Conservation (phyloP, 2,329 filamentous ascomycete species). For the Paraphaeosphaeria minitans region DNA sequence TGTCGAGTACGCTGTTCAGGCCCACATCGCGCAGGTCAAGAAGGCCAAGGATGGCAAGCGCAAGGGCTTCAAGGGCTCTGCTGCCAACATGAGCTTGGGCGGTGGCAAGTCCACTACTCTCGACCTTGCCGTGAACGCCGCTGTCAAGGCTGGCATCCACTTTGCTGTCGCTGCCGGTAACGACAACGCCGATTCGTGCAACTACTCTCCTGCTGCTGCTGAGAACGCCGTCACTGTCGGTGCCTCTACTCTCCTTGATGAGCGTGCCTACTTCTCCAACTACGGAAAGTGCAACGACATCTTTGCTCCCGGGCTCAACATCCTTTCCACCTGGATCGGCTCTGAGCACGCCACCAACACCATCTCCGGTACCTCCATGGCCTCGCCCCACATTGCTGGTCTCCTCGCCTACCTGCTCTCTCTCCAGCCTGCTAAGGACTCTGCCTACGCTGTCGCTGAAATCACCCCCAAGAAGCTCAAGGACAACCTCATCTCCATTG, state of each 20-base stretch:
- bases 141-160: conserved; percentile 89
- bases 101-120: conserved; percentile 95
- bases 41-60: conserved; percentile 83
- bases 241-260: conserved; percentile 89
- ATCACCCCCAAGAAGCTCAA: conserved; percentile 96
- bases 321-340: conserved; percentile 97
- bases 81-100: conserved; percentile 99
- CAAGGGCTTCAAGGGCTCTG: conserved; percentile 98
- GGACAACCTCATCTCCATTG: conserved; percentile 81
- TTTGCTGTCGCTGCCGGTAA: conserved; percentile 98
- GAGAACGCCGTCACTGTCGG: conserved; percentile 93
- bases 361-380: conserved; percentile 99
- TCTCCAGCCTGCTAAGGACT: conserved; percentile 87
- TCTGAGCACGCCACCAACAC: conserved; percentile 96
- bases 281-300: conserved; percentile 99
- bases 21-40: conserved; percentile 76
- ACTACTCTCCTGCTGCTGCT: conserved; percentile 96
- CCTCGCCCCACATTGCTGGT: conserved; percentile 94
- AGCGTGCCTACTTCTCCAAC: conserved; percentile 99
- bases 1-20: conserved; percentile 88
- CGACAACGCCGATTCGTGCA: conserved; percentile 98
- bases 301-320: conserved; percentile 96
- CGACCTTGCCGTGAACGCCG: conserved; percentile 91
- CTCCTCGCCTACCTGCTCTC: conserved; percentile 98
- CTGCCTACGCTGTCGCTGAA: conserved; percentile 84